Evolutionary conservation across 208 protist species (phyloP), one percentile per base, ranked within the genome.

Genomic region (Crithidia mellificae): DNA sequence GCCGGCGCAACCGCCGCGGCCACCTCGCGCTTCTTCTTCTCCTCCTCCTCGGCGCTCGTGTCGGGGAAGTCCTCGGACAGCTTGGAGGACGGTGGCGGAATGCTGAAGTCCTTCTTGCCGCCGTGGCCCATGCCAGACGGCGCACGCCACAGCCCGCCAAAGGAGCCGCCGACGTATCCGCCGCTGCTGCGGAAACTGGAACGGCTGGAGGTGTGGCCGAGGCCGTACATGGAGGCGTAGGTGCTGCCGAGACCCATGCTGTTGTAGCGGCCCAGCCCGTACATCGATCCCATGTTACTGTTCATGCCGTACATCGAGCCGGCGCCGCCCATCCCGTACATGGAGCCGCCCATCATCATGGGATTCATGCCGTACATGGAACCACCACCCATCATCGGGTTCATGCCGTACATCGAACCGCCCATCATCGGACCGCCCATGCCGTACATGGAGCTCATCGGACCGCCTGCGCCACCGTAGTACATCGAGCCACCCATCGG

Each of bases 321-420:
- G 17, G 32, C 43, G 62, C 52, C 32, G 47, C 56, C 55, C 74
- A 80, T 80, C 43, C 74, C 68, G 46, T 72, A 68, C 74, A 80
- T 75, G 38, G 49, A 59, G 34, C 65, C 64, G n/a, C n/a, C n/a
- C n/a, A n/a, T n/a, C 64, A 74, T 71, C 44, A 54, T 30, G 43
- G 64, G 34, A 29, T 57, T 44, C 63, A 61, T 53, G 61, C 78
- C 83, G 56, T 84, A 86, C 78, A 90, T 85, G 39, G 64, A 75
- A 22, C 80, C 47, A 11, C 34, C 34, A 5, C 5, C 11, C 54
- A 47, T 47, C 38, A 47, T 44, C 9, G 24, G n/a, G 20, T 19
- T 22, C 71, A 71, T 77, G 32, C 54, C 68, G 58, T 79, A 79
- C 55, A 66, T 49, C 19, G 39, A 51, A 7, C 56, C 46, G 2